Evolutionary conservation across 2,329 filamentous ascomycete genomes (phyloP).

Genomic region (Stemphylium vesicarium): DNA sequence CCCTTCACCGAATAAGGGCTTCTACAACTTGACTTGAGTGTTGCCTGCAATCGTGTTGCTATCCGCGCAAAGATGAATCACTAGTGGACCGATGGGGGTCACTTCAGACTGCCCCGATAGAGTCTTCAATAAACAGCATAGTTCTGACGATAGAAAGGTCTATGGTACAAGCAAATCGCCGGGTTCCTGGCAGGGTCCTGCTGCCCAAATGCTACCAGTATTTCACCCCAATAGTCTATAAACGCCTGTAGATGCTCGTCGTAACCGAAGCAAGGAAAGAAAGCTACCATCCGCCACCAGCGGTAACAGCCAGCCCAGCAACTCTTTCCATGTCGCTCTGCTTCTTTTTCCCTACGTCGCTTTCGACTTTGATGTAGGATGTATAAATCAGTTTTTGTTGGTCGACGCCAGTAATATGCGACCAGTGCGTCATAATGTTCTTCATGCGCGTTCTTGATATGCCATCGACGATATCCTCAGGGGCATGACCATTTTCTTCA

Average conservation of each 20-base stretch:
- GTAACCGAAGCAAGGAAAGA: neutral
- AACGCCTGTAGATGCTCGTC: slow-evolving; percentile 11
- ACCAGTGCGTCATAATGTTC: slow-evolving; percentile 78
- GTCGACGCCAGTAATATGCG: slow-evolving; percentile 70
- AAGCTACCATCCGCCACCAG: slow-evolving; percentile 86
- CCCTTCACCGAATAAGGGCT: too few species aligned
- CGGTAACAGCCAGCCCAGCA: slow-evolving; percentile 85
- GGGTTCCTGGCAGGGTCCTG: too few species aligned
- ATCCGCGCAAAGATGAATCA: too few species aligned
- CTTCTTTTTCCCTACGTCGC: slow-evolving; percentile 78
- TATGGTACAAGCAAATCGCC: neutral
- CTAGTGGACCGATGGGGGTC: too few species aligned
- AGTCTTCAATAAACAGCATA: too few species aligned
- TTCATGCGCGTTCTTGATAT: slow-evolving; percentile 71
- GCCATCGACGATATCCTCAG: slow-evolving; percentile 59
- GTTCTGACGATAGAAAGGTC: too few species aligned
- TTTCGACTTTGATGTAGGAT: slow-evolving; percentile 89
- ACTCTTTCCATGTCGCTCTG: slow-evolving; percentile 78
- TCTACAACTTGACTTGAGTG: too few species aligned
- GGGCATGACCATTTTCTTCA: slow-evolving; percentile 45
- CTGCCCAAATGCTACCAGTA: neutral
- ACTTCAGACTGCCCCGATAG: too few species aligned
- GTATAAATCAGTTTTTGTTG: slow-evolving; percentile 79
- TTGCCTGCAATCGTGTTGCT: too few species aligned
- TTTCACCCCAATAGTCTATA: neutral